Base-by-base conservation (phyloP, 345 rosid genomes). In the Brassica juncea region DNA sequence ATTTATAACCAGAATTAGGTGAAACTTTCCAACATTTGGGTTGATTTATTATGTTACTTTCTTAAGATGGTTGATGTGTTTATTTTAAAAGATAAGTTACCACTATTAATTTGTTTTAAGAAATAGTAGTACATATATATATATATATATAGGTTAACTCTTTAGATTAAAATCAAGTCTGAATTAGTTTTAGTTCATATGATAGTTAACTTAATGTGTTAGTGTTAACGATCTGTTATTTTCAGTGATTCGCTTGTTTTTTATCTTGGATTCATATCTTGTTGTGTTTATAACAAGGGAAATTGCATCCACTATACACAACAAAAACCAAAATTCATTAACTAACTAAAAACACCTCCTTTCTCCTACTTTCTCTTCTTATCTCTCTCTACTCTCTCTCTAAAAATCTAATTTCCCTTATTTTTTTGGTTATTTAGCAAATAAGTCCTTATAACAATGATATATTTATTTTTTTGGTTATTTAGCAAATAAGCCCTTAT, bases 1-100 rank as follows among this genome's bases (percentile, higher is more conserved):
- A 61, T 66, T 66, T 59, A 72, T 44, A 44, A 44, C n/a, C 52
- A 68, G 73, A 72, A 68, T 72, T 78, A 72, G 62, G 54, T 58
- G 73, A 44, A 66, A 66, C 27, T 66, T 66, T 72, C 42, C 11
- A 39, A 78, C 66, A 14, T 58, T 57, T 52, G 10, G 4, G 61
- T 57, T 57, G 11, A 57, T 57, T 62, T 7, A 62, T 49, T 3
- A 47, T 47, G 5, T 47, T 47, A 3, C 21, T 47, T 14, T 4
- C 12, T 3, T 12, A 47, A 11, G 12, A 12, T 14, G 15, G 54
- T 47, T 47, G 52, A 44, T 11, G 11, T 44, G 3, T 4, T 61
- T 28, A 11, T 61, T 25, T 27, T 6, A 25, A 59, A 8, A 9
- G 2, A 59, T 10, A 59, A 25, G 10, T 59, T 25, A 25, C 4